Evolutionary conservation across 805 yeast species (phyloP).

Genomic region (Candida alai): DNA sequence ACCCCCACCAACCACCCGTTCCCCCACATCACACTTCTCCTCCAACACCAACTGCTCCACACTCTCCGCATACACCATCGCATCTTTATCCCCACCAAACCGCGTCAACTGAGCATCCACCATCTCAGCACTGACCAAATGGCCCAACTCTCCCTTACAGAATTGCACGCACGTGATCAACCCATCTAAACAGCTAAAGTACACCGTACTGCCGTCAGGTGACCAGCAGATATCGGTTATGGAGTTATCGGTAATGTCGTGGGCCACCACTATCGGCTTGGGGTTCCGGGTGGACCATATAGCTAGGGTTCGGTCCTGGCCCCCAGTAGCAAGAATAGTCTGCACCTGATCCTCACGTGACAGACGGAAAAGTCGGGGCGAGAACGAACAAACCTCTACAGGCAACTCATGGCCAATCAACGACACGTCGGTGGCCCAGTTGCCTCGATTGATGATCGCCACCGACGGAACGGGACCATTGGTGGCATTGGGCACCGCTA

Average conservation of each 20-base stretch:
- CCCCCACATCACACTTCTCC: conserved; percentile 32
- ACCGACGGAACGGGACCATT: conserved; percentile 79
- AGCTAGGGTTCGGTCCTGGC: conserved; percentile 86
- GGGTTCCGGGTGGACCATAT: conserved; percentile 80
- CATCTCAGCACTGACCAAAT: conserved; percentile 60
- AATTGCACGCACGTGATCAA: conserved; percentile 66
- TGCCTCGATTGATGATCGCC: conserved; percentile 70
- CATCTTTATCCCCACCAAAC: conserved; percentile 86
- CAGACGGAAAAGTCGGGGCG: conserved; percentile 59
- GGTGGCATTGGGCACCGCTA: conserved; percentile 82
- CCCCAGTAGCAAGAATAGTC: conserved; percentile 90
- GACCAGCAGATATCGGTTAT: conserved; percentile 91
- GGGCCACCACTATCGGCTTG: conserved; percentile 76
- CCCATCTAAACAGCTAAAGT: conserved; percentile 81
- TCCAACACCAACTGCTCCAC: conserved; percentile 73
- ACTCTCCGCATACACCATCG: conserved; percentile 83
- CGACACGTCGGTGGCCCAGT: conserved; percentile 72
- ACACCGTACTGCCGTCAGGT: conserved; percentile 72
- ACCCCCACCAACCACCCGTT: background rate
- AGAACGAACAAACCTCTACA: conserved; percentile 73
- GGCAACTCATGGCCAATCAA: conserved; percentile 84
- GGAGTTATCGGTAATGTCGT: conserved; percentile 69
- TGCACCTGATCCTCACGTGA: conserved; percentile 39
- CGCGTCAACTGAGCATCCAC: conserved; percentile 68
- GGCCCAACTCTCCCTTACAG: conserved; percentile 65